Base-by-base conservation (phyloP, 2,329 filamentous ascomycete species). In the Metarhizium brunneum region DNA sequence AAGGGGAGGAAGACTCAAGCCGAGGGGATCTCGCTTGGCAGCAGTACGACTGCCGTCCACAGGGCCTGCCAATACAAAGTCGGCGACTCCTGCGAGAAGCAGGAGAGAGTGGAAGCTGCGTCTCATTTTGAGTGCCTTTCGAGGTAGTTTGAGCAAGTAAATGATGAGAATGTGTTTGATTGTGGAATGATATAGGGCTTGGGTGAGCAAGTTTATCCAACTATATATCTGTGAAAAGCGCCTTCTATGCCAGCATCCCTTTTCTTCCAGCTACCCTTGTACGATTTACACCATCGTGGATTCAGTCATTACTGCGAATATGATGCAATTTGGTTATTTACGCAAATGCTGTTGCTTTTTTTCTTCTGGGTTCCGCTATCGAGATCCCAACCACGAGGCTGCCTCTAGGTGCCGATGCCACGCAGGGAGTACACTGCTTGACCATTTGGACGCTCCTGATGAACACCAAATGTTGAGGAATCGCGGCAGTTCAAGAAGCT, bases 1-100 rank as follows among this genome's bases (percentile, higher is more conserved):
- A 38, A 84, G 70, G 50, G 80, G 79, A 50, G 79, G 78, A 3
- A 83, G 68, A 29, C 69, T 73, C 56, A 72, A 62, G 1, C 61
- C 65, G 11, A 56, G 51, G 35, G 55, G 51, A 47, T 50, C 30
- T 50, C 38, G 45, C 51, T 56, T 56, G 51, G 20, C 47, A 4
- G 32, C 32, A 11, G 53, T 54, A 2, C 53, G 53, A 42, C 45
- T 49, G 13, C 53, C 18, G 14, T 49, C 53, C 20, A 54, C 53
- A 4, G 53, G 43, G 25, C 47, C 42, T 7, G 25, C 53, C n/a
- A 48, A 32, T 6, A n/a, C 47, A 4, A 54, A 42, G 53, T 54
- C 40, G 45, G 53, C 47, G 25, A 48, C 18, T 5, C 53, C 18
- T 32, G 30, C 45, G 16, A 54, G 35, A 10, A 54, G 53, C 14